These are phyloP conservation scores for Daldinia eschscholtzii DNA, from an alignment of 2,329 filamentous ascomycete species.

Conservation along the genomic window DNA sequence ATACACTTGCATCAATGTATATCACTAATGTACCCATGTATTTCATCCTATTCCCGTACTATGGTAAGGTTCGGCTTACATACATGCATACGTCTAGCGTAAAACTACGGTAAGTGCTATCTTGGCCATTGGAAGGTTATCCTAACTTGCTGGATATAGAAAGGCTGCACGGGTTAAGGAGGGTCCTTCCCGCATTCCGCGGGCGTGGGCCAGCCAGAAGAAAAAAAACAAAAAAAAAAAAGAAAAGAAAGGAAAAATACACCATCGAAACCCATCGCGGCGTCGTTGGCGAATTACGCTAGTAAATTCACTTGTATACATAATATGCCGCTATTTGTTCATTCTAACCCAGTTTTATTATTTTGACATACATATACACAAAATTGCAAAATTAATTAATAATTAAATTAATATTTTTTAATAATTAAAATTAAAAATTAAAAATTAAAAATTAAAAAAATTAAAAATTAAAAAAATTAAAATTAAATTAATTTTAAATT, in stretches of 20 bases:
- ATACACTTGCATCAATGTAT: not conserved
- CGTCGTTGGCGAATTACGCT: conserved; percentile 41
- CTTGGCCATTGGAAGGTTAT: conserved; percentile 26
- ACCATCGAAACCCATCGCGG: conserved; percentile 9
- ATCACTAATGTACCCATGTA: not conserved
- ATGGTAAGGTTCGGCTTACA: conserved; percentile 34
- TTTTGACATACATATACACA: conserved; percentile 37
- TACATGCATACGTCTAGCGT: conserved; percentile 17
- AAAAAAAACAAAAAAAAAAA: not conserved
- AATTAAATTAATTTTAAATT: too few relatives aligned
- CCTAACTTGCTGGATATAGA: conserved; percentile 16
- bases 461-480: too few relatives aligned
- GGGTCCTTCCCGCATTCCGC: conserved; percentile 51
- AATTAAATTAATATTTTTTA: too few relatives aligned
- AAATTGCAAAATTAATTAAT: conserved; percentile 8
- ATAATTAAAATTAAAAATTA: too few relatives aligned
- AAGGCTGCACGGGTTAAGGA: conserved; percentile 37
- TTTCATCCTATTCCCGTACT: conserved; percentile 10
- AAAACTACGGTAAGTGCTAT: conserved; percentile 19
- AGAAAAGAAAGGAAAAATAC: not conserved
- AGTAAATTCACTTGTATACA: conserved; percentile 24
- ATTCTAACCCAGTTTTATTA: conserved; percentile 20
- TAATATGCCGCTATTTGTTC: conserved; percentile 40
- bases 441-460: too few relatives aligned
- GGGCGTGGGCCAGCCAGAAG: conserved; percentile 45